These are phyloP conservation scores for Linum tenue DNA, from an alignment of 345 rosid species.

Conservation along the genomic window DNA sequence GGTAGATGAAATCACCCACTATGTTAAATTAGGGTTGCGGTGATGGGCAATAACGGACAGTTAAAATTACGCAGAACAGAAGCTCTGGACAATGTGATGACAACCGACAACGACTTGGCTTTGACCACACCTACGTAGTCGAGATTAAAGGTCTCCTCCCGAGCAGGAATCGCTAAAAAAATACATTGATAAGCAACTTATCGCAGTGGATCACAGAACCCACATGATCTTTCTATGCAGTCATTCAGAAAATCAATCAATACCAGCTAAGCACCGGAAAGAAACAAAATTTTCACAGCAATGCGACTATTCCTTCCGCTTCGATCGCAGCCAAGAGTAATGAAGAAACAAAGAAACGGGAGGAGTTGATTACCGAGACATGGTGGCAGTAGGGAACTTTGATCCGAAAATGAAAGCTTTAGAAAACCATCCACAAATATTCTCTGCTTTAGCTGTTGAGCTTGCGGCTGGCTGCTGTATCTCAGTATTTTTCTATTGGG, in stretches of 20 bases:
- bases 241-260: background rate
- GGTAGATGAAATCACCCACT: background rate
- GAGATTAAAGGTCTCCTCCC: background rate
- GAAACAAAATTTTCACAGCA: background rate
- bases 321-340: background rate
- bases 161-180: background rate
- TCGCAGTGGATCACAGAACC: background rate
- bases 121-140: background rate
- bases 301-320: background rate
- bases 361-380: background rate
- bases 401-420: background rate
- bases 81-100: background rate
- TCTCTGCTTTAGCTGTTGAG: background rate
- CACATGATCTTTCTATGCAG: background rate
- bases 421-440: background rate
- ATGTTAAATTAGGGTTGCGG: background rate
- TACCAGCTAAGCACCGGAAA: background rate
- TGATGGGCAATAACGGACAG: background rate
- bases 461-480: background rate
- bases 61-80: background rate
- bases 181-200: background rate
- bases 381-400: slow-evolving; percentile 1
- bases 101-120: background rate
- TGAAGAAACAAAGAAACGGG: background rate
- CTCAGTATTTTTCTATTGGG: background rate